phyloP scores from a whole-genome alignment of 2,329 filamentous ascomycete genomes.

The Coniochaeta sp. region DNA sequence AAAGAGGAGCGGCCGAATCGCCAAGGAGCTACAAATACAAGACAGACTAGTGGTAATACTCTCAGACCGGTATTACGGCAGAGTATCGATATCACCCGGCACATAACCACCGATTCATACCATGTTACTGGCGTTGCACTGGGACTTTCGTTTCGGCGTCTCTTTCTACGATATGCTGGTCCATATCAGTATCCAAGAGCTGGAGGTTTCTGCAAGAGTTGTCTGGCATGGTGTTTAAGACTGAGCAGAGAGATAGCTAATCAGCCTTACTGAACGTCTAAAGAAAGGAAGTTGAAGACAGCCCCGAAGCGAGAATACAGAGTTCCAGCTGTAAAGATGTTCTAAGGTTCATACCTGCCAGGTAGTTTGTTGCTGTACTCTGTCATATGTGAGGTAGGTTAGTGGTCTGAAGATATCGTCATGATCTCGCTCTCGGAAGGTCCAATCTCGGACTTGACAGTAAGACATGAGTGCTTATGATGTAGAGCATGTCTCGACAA shows the following conservation, averaged over 20 bases:
- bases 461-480: background rate
- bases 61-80: background rate
- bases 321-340: no score
- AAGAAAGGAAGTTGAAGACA: no score
- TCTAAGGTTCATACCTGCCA: no score
- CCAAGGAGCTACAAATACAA: background rate
- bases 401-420: no score
- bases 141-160: conserved; percentile 6
- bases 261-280: no score
- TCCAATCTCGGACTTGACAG: background rate
- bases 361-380: no score
- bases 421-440: no score
- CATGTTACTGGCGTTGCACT: conserved; percentile 5
- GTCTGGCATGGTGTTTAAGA: no score
- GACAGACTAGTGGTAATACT: background rate
- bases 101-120: background rate
- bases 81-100: background rate
- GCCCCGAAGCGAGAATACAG: no score
- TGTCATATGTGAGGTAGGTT: no score
- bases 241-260: no score
- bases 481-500: background rate
- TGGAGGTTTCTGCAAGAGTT: conserved; percentile 5
- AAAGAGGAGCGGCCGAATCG: background rate
- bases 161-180: conserved; percentile 4
- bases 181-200: conserved; percentile 3